Percentiles rank a stretch among this genome's conserved stretches.
Evolutionary conservation across 495 filamentous ascomycete genomes (phyloP).

Genomic region (Neurospora sp.): DNA sequence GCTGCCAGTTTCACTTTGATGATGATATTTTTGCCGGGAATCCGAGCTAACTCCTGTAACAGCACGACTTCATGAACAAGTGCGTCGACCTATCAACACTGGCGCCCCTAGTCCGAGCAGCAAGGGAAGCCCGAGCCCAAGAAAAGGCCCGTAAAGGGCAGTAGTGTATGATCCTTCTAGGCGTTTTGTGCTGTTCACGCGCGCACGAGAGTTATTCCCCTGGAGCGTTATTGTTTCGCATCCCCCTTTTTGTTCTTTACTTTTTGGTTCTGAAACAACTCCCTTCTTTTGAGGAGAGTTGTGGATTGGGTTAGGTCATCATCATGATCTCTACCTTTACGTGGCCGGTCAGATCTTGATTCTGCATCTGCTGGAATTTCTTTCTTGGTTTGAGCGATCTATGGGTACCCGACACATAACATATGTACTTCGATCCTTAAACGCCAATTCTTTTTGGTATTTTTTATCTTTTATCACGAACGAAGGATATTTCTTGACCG

Average conservation of each 20-base stretch:
- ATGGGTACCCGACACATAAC: not conserved
- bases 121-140: slow-evolving; percentile 68
- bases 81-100: slow-evolving; percentile 52
- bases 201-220: not conserved
- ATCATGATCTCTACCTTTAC: not conserved
- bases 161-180: slow-evolving; percentile 12
- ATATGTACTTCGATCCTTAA: not conserved
- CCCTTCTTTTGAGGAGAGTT: not conserved
- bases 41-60: not conserved
- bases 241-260: not conserved
- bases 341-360: not conserved
- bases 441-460: not conserved
- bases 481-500: not conserved
- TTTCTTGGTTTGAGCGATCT: not conserved
- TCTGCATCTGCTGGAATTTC: not conserved
- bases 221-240: not conserved
- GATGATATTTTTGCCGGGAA: not conserved
- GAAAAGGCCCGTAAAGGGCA: slow-evolving; percentile 65
- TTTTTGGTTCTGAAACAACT: not conserved
- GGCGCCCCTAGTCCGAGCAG: slow-evolving; percentile 76
- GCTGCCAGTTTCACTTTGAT: slow-evolving; percentile 9
- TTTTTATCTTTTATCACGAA: not conserved
- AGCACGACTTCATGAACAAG: slow-evolving; percentile 93
- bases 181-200: not conserved
- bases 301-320: not conserved